A percentile compares a stretch with the other conserved stretches of the same genome.
phyloP scores from a whole-genome alignment of 495 filamentous ascomycete genomes.

The Neurospora intermedia region DNA sequence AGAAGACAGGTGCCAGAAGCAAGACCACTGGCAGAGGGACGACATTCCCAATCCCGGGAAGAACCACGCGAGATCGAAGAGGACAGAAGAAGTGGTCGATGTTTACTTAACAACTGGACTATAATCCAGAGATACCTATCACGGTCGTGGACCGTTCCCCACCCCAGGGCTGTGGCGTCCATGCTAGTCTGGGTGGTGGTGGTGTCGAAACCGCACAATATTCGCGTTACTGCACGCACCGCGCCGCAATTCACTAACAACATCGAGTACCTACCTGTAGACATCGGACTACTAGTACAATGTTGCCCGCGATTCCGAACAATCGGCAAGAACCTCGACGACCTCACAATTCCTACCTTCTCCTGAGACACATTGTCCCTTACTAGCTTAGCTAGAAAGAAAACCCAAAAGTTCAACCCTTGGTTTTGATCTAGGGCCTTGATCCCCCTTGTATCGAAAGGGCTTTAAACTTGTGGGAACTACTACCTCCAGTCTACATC shows the following conservation, averaged over 20 bases:
- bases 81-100: neutral
- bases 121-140: neutral
- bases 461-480: neutral
- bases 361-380: neutral
- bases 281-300: neutral
- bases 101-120: neutral
- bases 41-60: neutral
- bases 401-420: neutral
- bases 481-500: neutral
- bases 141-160: neutral
- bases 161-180: neutral
- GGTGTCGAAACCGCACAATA: neutral
- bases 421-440: neutral
- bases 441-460: neutral
- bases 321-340: neutral
- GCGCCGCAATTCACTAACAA: neutral
- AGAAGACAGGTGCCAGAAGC: neutral
- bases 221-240: neutral
- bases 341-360: neutral
- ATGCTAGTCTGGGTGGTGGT: too few relatives aligned
- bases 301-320: neutral
- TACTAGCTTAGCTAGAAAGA: neutral
- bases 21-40: neutral
- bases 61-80: neutral
- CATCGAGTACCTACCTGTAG: neutral